Evolutionary conservation across 805 yeast species (phyloP), one percentile per base, ranked within the genome.

Genomic region (Saccharomycopsis fibuligera): DNA sequence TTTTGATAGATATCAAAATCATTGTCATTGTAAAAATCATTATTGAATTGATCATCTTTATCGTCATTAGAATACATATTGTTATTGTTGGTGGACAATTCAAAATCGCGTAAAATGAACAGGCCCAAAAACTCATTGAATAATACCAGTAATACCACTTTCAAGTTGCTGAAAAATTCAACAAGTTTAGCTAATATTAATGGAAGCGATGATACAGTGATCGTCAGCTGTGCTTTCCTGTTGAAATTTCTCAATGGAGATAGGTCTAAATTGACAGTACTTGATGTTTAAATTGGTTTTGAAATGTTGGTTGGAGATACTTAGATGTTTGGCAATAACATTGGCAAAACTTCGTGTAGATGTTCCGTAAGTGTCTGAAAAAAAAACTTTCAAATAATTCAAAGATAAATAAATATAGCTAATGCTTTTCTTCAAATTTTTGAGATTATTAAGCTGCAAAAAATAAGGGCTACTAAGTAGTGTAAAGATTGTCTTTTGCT

Each of bases 1-100:
- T 36, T 41, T 22, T 36, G 30, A 25, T 47, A 41, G 21, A 17
- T 16, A 10, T 47, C 43, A 42, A 21, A 36, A 27, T 47, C 42
- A 17, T 40, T 12, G 30, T 29, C 33, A 21, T 41, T 36, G 12
- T 24, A 21, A 24, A 39, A 31, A 9, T 46, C 44, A 14, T 24
- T 27, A 40, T 21, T 17, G 9, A 27, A n/a, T n/a, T 24, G 12
- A 22, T 37, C 35, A 17, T 37, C 36, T 12, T 12, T 24, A 21
- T 8, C 23, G 10, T 6, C 14, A 30, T 40, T 31, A 16, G n/a
- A 9, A 19, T 29, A 19, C 9, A 19, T 24, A 19, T 6, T 6
- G n/a, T 24, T 25, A 23, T 16, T 29, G 2, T 10, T 31, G 17
- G 12, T 37, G 14, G 21, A 14, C n/a, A n/a, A n/a, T n/a, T n/a